Percentiles rank a stretch among this genome's conserved stretches.
Conservation (phyloP, 148 eudicot genomes). For the Polygonum maritimum region DNA sequence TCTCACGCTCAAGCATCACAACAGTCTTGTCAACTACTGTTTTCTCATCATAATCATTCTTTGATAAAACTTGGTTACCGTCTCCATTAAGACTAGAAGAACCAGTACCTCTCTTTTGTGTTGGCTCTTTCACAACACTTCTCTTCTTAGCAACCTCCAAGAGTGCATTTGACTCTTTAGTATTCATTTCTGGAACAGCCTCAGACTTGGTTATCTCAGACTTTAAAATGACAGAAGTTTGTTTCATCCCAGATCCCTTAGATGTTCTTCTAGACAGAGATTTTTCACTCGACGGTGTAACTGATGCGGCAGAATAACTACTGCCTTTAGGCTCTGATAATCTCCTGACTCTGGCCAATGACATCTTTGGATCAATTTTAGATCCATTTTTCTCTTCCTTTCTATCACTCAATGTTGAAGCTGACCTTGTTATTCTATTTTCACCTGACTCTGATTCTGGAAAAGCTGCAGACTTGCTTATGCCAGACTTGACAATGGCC, state of each 20-base stretch:
- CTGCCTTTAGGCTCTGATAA: slow-evolving; percentile 85
- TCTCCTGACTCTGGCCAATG: slow-evolving; percentile 65
- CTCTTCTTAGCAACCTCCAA: slow-evolving; percentile 27
- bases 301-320: slow-evolving; percentile 27
- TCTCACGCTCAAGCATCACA: slow-evolving; percentile 68
- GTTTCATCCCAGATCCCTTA: slow-evolving; percentile 42
- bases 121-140: slow-evolving; percentile 25
- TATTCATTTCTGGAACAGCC: slow-evolving; percentile 58
- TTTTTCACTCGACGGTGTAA: slow-evolving; percentile 41
- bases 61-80: slow-evolving; percentile 15
- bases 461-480: slow-evolving; percentile 50
- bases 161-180: slow-evolving; percentile 36
- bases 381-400: slow-evolving; percentile 38
- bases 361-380: slow-evolving; percentile 63
- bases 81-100: slow-evolving; percentile 18
- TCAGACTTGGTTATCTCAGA: slow-evolving; percentile 54
- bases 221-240: slow-evolving; percentile 31
- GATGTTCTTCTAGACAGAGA: slow-evolving; percentile 38
- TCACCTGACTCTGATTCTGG: slow-evolving; percentile 40
- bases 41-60: slow-evolving; percentile 47
- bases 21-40: slow-evolving; percentile 78
- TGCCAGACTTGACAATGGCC: slow-evolving; percentile 35
- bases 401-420: slow-evolving; percentile 46
- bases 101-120: slow-evolving; percentile 25
- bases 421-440: slow-evolving; percentile 65